A percentile compares a stretch with the other conserved stretches of the same genome.
These are phyloP conservation scores for Trichoderma guizhouense DNA, from an alignment of 2,329 filamentous ascomycete genomes.

Conservation along the genomic window DNA sequence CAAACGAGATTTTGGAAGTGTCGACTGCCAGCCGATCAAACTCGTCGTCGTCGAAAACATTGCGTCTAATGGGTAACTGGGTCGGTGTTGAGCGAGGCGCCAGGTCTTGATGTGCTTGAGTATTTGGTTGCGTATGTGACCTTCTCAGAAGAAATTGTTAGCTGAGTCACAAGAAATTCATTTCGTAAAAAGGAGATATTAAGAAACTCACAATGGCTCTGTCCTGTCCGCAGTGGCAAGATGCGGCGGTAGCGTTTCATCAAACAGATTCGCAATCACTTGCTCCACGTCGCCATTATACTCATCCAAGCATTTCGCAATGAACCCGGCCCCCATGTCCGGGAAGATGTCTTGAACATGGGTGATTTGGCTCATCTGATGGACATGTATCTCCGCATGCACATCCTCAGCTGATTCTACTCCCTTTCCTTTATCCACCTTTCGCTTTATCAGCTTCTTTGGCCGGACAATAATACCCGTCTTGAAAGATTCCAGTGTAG, in stretches of 20 bases:
- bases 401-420: slow-evolving; percentile 37
- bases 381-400: slow-evolving; percentile 61
- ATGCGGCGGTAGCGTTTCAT: slow-evolving; percentile 69
- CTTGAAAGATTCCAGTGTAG: slow-evolving; percentile 57
- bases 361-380: slow-evolving; percentile 78
- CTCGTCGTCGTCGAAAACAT: slow-evolving; percentile 77
- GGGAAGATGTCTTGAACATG: slow-evolving; percentile 95
- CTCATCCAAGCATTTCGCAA: slow-evolving; percentile 74
- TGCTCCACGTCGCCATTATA: slow-evolving; percentile 75
- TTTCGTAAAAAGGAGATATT: neutral
- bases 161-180: neutral
- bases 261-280: slow-evolving; percentile 76
- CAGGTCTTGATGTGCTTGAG: slow-evolving; percentile 37
- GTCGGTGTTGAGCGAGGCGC: slow-evolving; percentile 59
- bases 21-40: slow-evolving; percentile 69
- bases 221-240: slow-evolving; percentile 61
- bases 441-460: slow-evolving; percentile 50
- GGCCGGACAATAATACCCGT: slow-evolving; percentile 53
- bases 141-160: slow-evolving; percentile 26
- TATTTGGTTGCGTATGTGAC: slow-evolving; percentile 25
- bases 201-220: slow-evolving; percentile 53
- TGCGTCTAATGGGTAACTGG: slow-evolving; percentile 58
- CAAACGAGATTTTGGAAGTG: slow-evolving; percentile 70
- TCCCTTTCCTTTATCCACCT: slow-evolving; percentile 65
- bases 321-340: slow-evolving; percentile 76